Conservation (phyloP, 2,329 filamentous ascomycete genomes). For the Nothophoma quercina region DNA sequence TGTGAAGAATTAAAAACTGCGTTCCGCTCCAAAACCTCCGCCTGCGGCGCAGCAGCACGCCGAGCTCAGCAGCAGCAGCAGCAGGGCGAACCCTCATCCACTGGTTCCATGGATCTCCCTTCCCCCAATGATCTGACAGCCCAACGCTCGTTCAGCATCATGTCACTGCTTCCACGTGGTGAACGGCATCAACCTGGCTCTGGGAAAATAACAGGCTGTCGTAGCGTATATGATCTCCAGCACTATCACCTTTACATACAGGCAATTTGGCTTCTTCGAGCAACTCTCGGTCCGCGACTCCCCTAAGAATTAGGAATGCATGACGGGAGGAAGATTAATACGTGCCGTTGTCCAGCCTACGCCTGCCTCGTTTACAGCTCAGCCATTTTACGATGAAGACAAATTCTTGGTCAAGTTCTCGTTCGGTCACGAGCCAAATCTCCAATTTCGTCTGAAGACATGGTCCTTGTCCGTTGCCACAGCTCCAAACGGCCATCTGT, state of each 20-base stretch:
- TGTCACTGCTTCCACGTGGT: constrained; percentile 19
- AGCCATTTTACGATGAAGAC: not conserved
- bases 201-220: constrained; percentile 11
- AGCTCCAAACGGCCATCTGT: constrained; percentile 12
- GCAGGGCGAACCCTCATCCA: not conserved
- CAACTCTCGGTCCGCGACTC: constrained; percentile 6
- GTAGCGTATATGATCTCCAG: constrained; percentile 19
- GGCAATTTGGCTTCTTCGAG: constrained; percentile 7
- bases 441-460: constrained; percentile 5
- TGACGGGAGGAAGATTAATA: constrained; percentile 8
- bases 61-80: constrained; percentile 2
- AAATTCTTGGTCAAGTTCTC: not conserved
- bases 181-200: constrained; percentile 15
- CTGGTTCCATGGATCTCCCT: constrained; percentile 2
- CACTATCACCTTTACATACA: constrained; percentile 12
- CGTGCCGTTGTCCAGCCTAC: constrained; percentile 13
- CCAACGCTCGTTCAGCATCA: constrained; percentile 13
- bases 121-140: constrained; percentile 13
- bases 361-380: constrained; percentile 4
- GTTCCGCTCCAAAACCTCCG: constrained; percentile 14
- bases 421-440: not conserved
- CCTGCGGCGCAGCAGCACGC: constrained; percentile 1
- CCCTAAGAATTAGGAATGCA: constrained; percentile 3
- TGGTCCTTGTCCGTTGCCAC: constrained; percentile 5
- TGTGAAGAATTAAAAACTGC: not conserved